phyloP scores from a whole-genome alignment of 78 protist genomes.

The Isochrysis galbana region DNA sequence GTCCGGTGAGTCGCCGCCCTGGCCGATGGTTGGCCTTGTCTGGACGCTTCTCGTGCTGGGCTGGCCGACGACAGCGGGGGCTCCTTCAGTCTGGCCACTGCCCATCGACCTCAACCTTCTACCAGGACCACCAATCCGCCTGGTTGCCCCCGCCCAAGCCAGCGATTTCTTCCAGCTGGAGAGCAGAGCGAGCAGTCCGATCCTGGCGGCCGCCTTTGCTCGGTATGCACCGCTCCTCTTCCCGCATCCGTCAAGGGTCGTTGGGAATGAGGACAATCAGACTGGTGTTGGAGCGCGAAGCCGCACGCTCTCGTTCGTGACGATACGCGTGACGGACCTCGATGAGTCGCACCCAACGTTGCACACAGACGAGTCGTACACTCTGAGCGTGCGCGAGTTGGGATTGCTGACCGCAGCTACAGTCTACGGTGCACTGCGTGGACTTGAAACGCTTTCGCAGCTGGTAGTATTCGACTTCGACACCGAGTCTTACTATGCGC shows the following conservation, averaged over 20 bases:
- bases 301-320: not conserved
- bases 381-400: not conserved
- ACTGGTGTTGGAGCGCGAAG: not conserved
- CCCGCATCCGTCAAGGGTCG: not conserved
- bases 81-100: not conserved
- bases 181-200: not conserved
- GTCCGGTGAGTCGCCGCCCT: too few relatives aligned
- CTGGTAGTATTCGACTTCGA: conserved; percentile 60
- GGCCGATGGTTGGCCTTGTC: too few relatives aligned
- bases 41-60: too few relatives aligned
- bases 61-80: too few relatives aligned
- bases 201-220: not conserved
- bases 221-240: not conserved
- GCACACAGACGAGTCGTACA: conserved; percentile 47
- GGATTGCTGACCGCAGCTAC: conserved; percentile 65
- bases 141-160: not conserved
- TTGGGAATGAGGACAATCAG: not conserved
- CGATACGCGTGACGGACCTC: not conserved
- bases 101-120: not conserved
- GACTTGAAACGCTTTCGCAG: conserved; percentile 87
- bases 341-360: not conserved
- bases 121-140: not conserved
- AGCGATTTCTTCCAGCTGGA: not conserved
- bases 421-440: conserved; percentile 79
- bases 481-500: not conserved